Base-by-base conservation (phyloP, 2,329 filamentous ascomycete genomes). In the Neonectria faginata region DNA sequence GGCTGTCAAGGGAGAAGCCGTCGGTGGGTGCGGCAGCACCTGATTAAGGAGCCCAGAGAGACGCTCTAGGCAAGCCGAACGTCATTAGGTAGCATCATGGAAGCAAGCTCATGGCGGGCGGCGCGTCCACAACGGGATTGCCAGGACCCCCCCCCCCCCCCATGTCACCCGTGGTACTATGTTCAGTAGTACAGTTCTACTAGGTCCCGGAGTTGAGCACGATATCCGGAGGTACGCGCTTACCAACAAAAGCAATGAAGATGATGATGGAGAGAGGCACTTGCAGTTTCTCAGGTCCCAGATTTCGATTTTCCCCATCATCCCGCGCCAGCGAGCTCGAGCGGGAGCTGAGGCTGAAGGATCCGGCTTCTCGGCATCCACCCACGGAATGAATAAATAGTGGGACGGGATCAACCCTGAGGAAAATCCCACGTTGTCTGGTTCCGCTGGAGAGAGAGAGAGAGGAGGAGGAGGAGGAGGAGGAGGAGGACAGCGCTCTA, bases 41-140 rank as follows among this genome's bases (percentile, higher is more conserved):
- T 50, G 47, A 50, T 50, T 50, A 27, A 50, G 47, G 47, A 29
- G 48, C 48, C 47, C n/a, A 14, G 29, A 12, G 10, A 18, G n/a
- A 11, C 27, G 27, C n/a, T 33, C 29, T 50, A n/a, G 48, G 27
- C 48, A 12, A 51, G 27, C 31, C 48, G 11, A 20, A 51, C 48
- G 48, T 51, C 56, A 58, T 45, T 18, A 12, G 39, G 27, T 50
- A 51, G 25, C 39, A 31, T 36, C 45, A 51, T 42, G n/a, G 12
- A 58, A 51, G 39, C 33, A 51, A 51, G 56, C 56, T 58, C 56
- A 58, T 58, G 56, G 56, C 5, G 7, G 29, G 29, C 55, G 41
- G 33, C 45, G 11, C 10, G 27, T 31, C 25, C 31, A 12, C 41
- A 48, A 42, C 55, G 22, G 45, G 25, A 18, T 18, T 31, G 16